Base-by-base conservation (phyloP, 163 green algal species). In the Chlorella variabilis region DNA sequence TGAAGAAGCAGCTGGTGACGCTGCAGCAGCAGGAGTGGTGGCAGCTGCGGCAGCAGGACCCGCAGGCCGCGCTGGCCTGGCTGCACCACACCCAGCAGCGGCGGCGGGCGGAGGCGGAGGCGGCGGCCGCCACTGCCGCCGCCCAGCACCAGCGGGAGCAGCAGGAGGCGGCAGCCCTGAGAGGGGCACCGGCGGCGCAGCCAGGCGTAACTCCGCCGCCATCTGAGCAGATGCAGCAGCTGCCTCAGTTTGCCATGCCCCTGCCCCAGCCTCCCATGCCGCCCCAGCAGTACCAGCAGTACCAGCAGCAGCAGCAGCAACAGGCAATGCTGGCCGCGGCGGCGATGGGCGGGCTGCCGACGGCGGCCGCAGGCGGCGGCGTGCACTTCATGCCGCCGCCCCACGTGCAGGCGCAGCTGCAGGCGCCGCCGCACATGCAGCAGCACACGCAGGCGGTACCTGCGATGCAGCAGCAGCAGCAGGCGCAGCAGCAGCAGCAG, bases 1-100 rank as follows among this genome's bases (percentile, higher is more conserved):
- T 86, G 9, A 86, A 84, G 62, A 75, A 63, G 42, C 75, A 82
- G 63, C 59, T 82, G 31, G 29, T 67, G 20, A 1, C n/a, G 56
- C 69, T 79, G 27, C 39, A 34, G 39, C 58, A 51, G 31, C 42
- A 80, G 78, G n/a, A 84, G 68, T 61, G 31, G 38, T 31, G 38
- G 29, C 69, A 58, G 36, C 69, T 84, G 56, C 69, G 25, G 73
- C 20, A 34, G 20, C 27, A 18, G 27, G 77, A 77, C 66, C 77
- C 77, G 3, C 51, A 11, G 38, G 27, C 18, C 1, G 77, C 51
- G 38, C 66, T 83, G 66, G 51, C 48, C 13, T 42, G 56, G 11
- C 38, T 80, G 27, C 34, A 80, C 17, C 36, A 38, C 7, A 5
- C 27, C n/a, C 59, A 80, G 73, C 41, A 39, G 38, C 39, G 27